Conservation (phyloP, 1,284 basidiomycete species). For the Pisolithus thermaeus region DNA sequence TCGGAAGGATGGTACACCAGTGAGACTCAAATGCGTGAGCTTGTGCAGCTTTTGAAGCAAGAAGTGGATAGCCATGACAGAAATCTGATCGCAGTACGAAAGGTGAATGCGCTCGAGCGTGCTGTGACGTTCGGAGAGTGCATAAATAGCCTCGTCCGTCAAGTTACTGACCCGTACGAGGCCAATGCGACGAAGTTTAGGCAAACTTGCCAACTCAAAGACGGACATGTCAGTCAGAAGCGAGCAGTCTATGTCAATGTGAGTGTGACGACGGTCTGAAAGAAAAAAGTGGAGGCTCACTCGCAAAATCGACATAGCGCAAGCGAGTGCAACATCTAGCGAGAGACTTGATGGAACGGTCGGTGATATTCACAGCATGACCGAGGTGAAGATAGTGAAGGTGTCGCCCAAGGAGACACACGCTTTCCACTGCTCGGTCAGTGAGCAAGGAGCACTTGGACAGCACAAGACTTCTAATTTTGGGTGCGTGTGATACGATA, state of each 20-base stretch:
- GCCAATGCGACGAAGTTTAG: constrained; percentile 91
- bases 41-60: constrained; percentile 83
- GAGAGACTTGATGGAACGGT: constrained; percentile 79
- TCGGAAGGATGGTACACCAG: constrained; percentile 92
- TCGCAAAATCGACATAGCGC: constrained; percentile 95
- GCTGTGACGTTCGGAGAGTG: constrained; percentile 74
- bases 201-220: constrained; percentile 82
- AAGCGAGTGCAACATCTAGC: constrained; percentile 89
- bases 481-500: constrained; percentile 82
- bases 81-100: constrained; percentile 95
- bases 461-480: constrained; percentile 88
- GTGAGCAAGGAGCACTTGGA: constrained; percentile 89
- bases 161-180: constrained; percentile 90
- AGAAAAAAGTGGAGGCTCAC: constrained; percentile 44
- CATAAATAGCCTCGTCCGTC: constrained; percentile 90
- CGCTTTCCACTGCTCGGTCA: constrained; percentile 80
- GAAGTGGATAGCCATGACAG: constrained; percentile 87
- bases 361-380: constrained; percentile 86
- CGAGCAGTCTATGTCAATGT: constrained; percentile 61
- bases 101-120: constrained; percentile 95
- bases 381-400: constrained; percentile 95
- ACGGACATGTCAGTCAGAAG: constrained; percentile 92
- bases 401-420: constrained; percentile 85
- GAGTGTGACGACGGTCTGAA: neutral
- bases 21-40: constrained; percentile 92